Evolutionary conservation across 352 stramenopile species (phyloP), one percentile per base, ranked within the genome.

Genomic region (Heterotrichella gracilis): DNA sequence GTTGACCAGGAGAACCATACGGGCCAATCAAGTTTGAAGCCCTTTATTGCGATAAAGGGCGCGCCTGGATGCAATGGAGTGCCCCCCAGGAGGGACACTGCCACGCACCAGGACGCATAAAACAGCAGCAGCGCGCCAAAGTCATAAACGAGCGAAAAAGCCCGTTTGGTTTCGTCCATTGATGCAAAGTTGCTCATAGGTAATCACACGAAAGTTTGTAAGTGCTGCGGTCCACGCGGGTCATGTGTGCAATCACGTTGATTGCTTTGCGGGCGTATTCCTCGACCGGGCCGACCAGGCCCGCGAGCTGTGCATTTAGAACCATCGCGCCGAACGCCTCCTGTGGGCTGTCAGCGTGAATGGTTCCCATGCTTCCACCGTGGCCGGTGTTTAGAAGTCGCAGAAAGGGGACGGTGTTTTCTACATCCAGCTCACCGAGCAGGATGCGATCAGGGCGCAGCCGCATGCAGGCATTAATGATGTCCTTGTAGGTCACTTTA

Each of bases 121-220:
- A 53, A 53, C 32, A 53, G 32, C 32, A 53, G 32, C 32, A 53
- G 32, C 32, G 32, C 32, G 32, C 32, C 32, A 53, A 53, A 53
- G 32, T 53, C 32, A 53, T 53, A 53, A 53, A 53, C 32, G 32
- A 53, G 32, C 32, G 32, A 53, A 53, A 53, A 53, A 53, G 32
- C 32, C 32, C 32, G 32, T 53, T 53, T 53, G 32, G 32, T 53
- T 53, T 53, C 32, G 32, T 53, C 32, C 32, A 53, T 53, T 53
- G 32, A 53, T 53, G 32, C 32, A 53, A 53, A 53, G 32, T 53
- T 53, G 32, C 32, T 53, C 32, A 53, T 53, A 53, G 32, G 32
- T 53, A 53, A 53, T 53, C 32, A 53, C 32, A 53, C 32, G 32
- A 53, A 53, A 53, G 32, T 53, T 53, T 53, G 32, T 53, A 53